Evolutionary conservation across 441 rosid genomes (phyloP).

Genomic region (Gossypium aridum): DNA sequence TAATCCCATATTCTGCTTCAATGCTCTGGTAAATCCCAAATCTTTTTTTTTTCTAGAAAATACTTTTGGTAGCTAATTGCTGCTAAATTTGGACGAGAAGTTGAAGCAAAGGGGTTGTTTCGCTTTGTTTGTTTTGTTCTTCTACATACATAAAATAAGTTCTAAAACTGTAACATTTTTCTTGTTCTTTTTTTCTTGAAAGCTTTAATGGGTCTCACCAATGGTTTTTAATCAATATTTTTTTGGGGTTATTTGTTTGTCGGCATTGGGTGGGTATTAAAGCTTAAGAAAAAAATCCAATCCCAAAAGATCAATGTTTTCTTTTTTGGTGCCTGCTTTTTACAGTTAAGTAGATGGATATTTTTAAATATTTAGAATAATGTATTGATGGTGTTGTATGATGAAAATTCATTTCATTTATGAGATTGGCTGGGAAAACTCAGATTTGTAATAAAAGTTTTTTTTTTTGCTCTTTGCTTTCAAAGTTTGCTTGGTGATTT

Average conservation of each 20-base stretch:
- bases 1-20: background rate
- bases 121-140: background rate
- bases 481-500: background rate
- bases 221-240: background rate
- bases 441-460: background rate
- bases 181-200: background rate
- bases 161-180: constrained; percentile 11
- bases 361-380: background rate
- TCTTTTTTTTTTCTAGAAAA: background rate
- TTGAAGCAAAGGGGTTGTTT: constrained; percentile 2
- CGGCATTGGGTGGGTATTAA: background rate
- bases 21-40: background rate
- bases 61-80: constrained; percentile 13
- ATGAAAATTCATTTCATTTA: background rate
- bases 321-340: background rate
- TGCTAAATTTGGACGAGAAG: constrained; percentile 5
- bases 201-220: background rate
- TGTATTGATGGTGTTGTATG: background rate
- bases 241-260: background rate
- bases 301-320: background rate
- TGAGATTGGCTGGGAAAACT: background rate
- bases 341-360: background rate
- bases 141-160: constrained; percentile 9
- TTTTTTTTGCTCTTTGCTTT: background rate
- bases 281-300: background rate